Conservation (phyloP, 805 yeast species). For the Peterozyma xylosa region DNA sequence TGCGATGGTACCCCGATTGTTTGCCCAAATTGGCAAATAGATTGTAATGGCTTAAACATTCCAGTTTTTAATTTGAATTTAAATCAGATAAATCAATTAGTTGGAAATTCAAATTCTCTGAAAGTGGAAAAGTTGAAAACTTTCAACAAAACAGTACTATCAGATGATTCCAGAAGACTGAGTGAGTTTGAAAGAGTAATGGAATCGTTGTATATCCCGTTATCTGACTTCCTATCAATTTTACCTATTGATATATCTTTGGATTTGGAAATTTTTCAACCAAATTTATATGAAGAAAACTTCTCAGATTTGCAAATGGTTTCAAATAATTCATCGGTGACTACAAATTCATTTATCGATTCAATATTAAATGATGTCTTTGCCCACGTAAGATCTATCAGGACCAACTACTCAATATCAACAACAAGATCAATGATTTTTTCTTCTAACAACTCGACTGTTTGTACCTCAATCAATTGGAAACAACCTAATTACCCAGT, state of each 20-base stretch:
- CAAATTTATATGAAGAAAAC: conserved; percentile 40
- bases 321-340: conserved; percentile 11
- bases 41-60: conserved; percentile 41
- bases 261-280: conserved; percentile 70
- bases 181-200: conserved; percentile 34
- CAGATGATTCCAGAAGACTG: conserved; percentile 27
- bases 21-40: conserved; percentile 58
- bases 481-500: conserved; percentile 98
- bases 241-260: conserved; percentile 58
- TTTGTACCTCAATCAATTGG: conserved; percentile 95
- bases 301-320: conserved; percentile 18
- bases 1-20: conserved; percentile 84
- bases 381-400: conserved; percentile 58
- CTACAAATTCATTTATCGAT: conserved; percentile 56
- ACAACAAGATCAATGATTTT: conserved; percentile 64
- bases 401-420: conserved; percentile 15
- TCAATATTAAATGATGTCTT: conserved; percentile 63
- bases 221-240: conserved; percentile 47
- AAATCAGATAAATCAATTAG: conserved; percentile 27
- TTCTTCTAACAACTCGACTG: conserved; percentile 78
- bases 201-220: conserved; percentile 44
- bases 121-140: not conserved
- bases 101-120: conserved; percentile 4
- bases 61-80: conserved; percentile 55
- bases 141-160: not conserved